A percentile compares a stretch with the other conserved stretches of the same genome.
Evolutionary conservation across 129 eudicot species (phyloP).

Genomic region (Flaveria robusta): DNA sequence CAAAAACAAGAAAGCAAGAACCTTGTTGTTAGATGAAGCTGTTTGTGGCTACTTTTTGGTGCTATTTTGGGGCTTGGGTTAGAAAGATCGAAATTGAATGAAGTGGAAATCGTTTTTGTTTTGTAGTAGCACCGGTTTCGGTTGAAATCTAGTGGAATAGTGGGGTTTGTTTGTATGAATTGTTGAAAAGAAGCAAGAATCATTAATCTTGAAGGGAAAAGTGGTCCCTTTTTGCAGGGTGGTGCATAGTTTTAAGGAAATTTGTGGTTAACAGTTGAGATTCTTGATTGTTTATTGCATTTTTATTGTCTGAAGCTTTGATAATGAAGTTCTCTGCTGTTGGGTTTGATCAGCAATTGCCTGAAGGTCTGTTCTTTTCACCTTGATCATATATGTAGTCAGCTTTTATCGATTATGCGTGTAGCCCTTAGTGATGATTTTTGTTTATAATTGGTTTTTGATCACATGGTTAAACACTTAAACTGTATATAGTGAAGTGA

Average conservation of each 20-base stretch:
- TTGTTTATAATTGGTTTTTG: slow-evolving; percentile 14
- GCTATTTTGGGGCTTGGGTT: slow-evolving; percentile 42
- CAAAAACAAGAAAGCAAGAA: neutral
- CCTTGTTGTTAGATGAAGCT: slow-evolving; percentile 29
- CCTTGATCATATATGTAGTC: slow-evolving; percentile 10
- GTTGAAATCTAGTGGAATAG: slow-evolving; percentile 41
- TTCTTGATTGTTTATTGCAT: slow-evolving; percentile 35
- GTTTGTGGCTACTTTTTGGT: slow-evolving; percentile 15
- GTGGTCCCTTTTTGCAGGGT: slow-evolving; percentile 40
- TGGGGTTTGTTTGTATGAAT: slow-evolving; percentile 40
- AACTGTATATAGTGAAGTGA: too few relatives aligned
- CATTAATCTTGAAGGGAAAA: slow-evolving; percentile 28
- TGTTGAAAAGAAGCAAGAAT: slow-evolving; percentile 40
- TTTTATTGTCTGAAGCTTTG: slow-evolving; percentile 33
- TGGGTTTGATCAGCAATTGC: slow-evolving; percentile 66
- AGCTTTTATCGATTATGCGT: slow-evolving; percentile 5
- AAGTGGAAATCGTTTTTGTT: slow-evolving; percentile 49
- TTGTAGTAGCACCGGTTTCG: slow-evolving; percentile 56
- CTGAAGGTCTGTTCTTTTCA: slow-evolving; percentile 52
- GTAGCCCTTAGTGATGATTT: neutral
- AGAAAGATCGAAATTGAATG: slow-evolving; percentile 49
- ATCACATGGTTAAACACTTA: slow-evolving; percentile 14
- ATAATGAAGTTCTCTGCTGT: slow-evolving; percentile 60
- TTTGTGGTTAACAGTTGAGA: slow-evolving; percentile 34
- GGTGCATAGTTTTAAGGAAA: slow-evolving; percentile 29